Percentiles rank a stretch among this genome's conserved stretches.
phyloP scores from a whole-genome alignment of 805 yeast species.

The Wickerhamiella sergipiensis region DNA sequence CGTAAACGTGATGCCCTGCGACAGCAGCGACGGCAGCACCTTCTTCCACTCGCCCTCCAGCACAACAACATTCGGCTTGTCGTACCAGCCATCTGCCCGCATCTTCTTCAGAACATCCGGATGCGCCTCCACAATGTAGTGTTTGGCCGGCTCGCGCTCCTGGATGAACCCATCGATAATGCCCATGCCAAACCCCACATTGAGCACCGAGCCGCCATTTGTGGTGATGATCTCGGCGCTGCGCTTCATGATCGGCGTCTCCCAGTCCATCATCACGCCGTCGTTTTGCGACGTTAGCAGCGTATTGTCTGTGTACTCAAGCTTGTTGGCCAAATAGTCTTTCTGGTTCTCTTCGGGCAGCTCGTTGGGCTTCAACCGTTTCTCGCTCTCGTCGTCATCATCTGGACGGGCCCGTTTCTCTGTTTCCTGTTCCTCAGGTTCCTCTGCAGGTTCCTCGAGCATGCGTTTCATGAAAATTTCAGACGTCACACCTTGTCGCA shows the following conservation, averaged over 20 bases:
- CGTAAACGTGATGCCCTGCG: constrained; percentile 59
- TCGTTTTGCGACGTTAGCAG: constrained; percentile 64
- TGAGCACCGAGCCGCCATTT: constrained; percentile 39
- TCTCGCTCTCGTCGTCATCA: constrained; percentile 8
- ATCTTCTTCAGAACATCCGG: constrained; percentile 72
- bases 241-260: constrained; percentile 60
- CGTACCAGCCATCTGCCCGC: constrained; percentile 69
- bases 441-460: constrained; percentile 19
- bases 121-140: constrained; percentile 88
- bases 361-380: constrained; percentile 8
- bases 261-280: constrained; percentile 99
- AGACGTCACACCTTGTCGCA: constrained; percentile 83
- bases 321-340: constrained; percentile 48
- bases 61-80: constrained; percentile 54
- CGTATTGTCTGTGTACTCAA: constrained; percentile 54
- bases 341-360: constrained; percentile 32
- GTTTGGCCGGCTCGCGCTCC: constrained; percentile 42
- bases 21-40: constrained; percentile 48
- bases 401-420: constrained; percentile 9
- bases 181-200: constrained; percentile 96
- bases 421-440: no score
- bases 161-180: constrained; percentile 76
- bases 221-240: constrained; percentile 66
- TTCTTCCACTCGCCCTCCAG: constrained; percentile 93
- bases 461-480: constrained; percentile 68